Conservation (phyloP, 352 stramenopile genomes). For the Phytophthora citricola region DNA sequence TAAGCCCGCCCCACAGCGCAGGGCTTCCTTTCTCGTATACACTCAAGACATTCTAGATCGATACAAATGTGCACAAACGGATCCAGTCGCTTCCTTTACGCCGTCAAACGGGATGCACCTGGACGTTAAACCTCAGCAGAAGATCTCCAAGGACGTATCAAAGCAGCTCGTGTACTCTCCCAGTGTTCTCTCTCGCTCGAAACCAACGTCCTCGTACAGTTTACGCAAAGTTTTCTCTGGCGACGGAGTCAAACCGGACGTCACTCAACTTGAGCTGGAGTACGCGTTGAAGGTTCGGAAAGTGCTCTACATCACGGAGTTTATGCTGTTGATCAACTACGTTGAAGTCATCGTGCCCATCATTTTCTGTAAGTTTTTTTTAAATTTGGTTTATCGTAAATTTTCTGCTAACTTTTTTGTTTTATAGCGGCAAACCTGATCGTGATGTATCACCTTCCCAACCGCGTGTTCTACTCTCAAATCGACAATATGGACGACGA, state of each 20-base stretch:
- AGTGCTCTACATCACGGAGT: conserved; percentile 55
- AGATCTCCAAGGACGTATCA: neutral
- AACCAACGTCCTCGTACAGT: neutral
- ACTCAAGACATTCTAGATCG: conserved; percentile 24
- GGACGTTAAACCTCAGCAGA: conserved; percentile 1
- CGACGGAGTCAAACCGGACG: neutral
- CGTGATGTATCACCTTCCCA: conserved; percentile 41
- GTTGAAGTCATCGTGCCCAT: conserved; percentile 47
- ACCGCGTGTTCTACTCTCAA: conserved; percentile 37
- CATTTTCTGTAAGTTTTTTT: conserved; percentile 44
- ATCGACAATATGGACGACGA: conserved; percentile 27
- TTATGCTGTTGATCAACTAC: conserved; percentile 51
- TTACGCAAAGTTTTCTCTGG: conserved; percentile 13
- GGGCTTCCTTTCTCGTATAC: conserved; percentile 10
- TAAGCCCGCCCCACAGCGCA: neutral
- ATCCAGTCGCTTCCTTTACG: neutral
- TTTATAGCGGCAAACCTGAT: conserved; percentile 29
- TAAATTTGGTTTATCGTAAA: neutral
- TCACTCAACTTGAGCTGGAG: conserved; percentile 17
- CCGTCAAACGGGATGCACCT: neutral
- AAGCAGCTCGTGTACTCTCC: conserved; percentile 6
- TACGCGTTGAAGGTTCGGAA: conserved; percentile 27
- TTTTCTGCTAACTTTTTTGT: neutral
- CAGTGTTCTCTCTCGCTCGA: neutral
- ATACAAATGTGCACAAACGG: neutral